Evolutionary conservation across 2,329 filamentous ascomycete genomes (phyloP).

Genomic region (Keithomyces neogunnii): DNA sequence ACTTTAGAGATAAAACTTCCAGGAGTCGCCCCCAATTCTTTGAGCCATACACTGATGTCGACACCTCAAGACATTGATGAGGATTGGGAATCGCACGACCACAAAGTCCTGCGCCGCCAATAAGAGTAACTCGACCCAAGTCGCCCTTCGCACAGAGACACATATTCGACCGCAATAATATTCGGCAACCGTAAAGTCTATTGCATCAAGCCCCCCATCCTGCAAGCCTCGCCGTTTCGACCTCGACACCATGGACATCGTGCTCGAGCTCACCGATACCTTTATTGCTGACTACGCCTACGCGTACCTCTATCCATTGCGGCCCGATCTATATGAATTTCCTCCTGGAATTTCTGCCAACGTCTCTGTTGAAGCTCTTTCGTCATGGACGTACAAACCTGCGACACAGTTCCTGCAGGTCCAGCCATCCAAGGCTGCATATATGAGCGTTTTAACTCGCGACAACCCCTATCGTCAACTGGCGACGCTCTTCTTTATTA

Average conservation of each 20-base stretch:
- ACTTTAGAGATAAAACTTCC: no score
- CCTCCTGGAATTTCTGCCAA: constrained; percentile 40
- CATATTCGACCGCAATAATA: no score
- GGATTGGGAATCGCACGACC: no score
- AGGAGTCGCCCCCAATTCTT: no score
- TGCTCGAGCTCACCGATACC: constrained; percentile 78
- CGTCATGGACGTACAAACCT: constrained; percentile 61
- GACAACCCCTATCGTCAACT: constrained; percentile 71
- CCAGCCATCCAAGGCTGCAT: constrained; percentile 66
- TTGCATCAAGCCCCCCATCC: no score
- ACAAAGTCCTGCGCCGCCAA: no score
- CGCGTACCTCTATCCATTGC: constrained; percentile 58
- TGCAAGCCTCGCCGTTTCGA: no score
- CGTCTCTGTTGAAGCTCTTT: constrained; percentile 47
- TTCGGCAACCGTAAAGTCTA: no score
- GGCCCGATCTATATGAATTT: constrained; percentile 43
- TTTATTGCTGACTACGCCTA: constrained; percentile 75
- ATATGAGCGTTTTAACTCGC: constrained; percentile 66
- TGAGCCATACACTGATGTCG: no score
- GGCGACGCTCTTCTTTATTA: constrained; percentile 71
- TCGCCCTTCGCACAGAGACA: no score
- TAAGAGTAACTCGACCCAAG: no score
- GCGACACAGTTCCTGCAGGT: constrained; percentile 62
- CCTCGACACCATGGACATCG: constrained; percentile 69
- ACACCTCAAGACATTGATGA: no score